Conservation (phyloP, 2,329 filamentous ascomycete species). For the Dothideomycetidae sp. region DNA sequence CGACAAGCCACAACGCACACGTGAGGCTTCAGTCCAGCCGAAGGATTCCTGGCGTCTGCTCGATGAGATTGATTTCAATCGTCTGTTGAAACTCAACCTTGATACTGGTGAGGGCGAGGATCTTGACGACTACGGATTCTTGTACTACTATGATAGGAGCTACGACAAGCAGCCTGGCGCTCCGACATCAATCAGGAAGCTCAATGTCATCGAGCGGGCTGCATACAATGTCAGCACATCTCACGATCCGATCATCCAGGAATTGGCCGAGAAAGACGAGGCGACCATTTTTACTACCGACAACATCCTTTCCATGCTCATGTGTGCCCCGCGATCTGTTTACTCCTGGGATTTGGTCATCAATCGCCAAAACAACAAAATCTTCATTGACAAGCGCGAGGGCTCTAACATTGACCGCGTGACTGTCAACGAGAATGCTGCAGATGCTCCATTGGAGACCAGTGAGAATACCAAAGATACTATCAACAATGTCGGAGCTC, state of each 20-base stretch:
- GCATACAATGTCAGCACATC: constrained; percentile 98
- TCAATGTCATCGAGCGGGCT: constrained; percentile 79
- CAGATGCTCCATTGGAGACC: constrained; percentile 81
- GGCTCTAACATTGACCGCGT: constrained; percentile 92
- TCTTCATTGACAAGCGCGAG: constrained; percentile 97
- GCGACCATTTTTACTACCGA: constrained; percentile 95
- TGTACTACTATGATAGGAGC: constrained; percentile 93
- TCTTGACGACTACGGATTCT: constrained; percentile 86
- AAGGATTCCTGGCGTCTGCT: constrained; percentile 90
- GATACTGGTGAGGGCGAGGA: constrained; percentile 93
- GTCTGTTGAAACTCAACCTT: constrained; percentile 86
- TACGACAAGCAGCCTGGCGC: constrained; percentile 83
- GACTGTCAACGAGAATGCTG: constrained; percentile 97
- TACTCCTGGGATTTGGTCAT: constrained; percentile 99
- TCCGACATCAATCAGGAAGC: constrained; percentile 74
- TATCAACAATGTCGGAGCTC: constrained; percentile 83
- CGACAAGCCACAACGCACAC: constrained; percentile 93
- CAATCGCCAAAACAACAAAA: constrained; percentile 81
- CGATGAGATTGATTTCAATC: constrained; percentile 97
- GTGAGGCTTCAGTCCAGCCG: constrained; percentile 90
- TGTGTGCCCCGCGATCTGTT: constrained; percentile 92
- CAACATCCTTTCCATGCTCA: constrained; percentile 95
- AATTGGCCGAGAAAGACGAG: constrained; percentile 88
- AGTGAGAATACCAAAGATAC: constrained; percentile 85
- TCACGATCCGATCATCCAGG: constrained; percentile 90